Percentiles rank a stretch among this genome's conserved stretches.
phyloP scores from a whole-genome alignment of 352 stramenopile species.

The Blastocystis sp. region DNA sequence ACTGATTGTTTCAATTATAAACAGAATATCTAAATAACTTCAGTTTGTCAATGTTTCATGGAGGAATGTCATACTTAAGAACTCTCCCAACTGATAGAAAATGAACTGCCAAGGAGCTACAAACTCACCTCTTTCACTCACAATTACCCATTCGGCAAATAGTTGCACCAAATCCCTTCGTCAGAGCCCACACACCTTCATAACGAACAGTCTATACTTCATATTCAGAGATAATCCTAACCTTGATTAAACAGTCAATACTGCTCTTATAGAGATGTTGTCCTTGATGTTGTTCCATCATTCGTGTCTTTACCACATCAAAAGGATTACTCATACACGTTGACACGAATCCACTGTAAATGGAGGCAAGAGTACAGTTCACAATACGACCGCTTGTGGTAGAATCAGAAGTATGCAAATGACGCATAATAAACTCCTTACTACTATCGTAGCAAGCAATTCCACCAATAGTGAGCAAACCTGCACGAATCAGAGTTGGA shows the following conservation, averaged over 20 bases:
- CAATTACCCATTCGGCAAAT: constrained; percentile 33
- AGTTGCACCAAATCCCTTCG: constrained; percentile 36
- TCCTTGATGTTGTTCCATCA: constrained; percentile 43
- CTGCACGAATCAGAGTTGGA: constrained; percentile 17
- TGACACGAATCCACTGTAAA: constrained; percentile 41
- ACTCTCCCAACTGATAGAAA: constrained; percentile 55
- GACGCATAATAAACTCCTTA: constrained; percentile 19
- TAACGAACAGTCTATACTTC: background rate
- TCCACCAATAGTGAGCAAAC: constrained; percentile 8
- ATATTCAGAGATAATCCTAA: background rate
- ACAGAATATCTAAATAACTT: too few species aligned
- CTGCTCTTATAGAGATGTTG: constrained; percentile 37
- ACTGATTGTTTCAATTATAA: background rate
- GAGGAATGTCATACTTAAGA: constrained; percentile 19
- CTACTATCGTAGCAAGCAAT: constrained; percentile 51
- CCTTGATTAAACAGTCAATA: constrained; percentile 37
- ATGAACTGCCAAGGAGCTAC: constrained; percentile 50
- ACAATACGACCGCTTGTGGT: background rate
- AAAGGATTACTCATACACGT: constrained; percentile 41
- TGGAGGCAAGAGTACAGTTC: constrained; percentile 23
- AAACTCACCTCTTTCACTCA: background rate
- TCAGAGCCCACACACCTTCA: constrained; percentile 6
- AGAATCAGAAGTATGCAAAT: constrained; percentile 21
- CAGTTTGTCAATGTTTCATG: constrained; percentile 38
- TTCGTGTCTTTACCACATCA: constrained; percentile 40